Conservation (phyloP, 208 protist genomes). For the Leptomonas seymouri region DNA sequence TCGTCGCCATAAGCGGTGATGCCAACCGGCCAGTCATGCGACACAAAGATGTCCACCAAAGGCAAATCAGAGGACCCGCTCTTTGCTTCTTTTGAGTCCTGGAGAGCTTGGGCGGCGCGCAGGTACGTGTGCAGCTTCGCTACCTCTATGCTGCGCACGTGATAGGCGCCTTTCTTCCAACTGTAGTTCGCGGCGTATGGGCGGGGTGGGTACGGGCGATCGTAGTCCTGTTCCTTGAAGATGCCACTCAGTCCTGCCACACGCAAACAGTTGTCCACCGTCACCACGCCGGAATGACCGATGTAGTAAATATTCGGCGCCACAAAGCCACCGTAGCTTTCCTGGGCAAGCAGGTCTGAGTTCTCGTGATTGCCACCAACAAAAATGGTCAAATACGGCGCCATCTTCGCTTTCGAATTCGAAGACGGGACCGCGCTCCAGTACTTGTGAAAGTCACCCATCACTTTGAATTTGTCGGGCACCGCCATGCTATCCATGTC, state of each 20-base stretch:
- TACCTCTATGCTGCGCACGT: constrained; percentile 86
- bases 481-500: constrained; percentile 96
- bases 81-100: not conserved
- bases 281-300: constrained; percentile 93
- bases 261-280: constrained; percentile 73
- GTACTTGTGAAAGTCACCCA: constrained; percentile 97
- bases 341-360: constrained; percentile 94
- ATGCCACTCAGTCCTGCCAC: constrained; percentile 89
- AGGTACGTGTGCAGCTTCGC: constrained; percentile 74
- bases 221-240: constrained; percentile 87
- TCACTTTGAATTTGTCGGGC: constrained; percentile 93
- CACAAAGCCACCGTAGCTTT: constrained; percentile 97
- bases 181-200: constrained; percentile 60
- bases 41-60: constrained; percentile 79
- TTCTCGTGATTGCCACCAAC: constrained; percentile 99
- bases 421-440: constrained; percentile 21
- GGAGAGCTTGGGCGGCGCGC: constrained; percentile 23
- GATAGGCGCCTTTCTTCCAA: constrained; percentile 82
- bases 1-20: constrained; percentile 89
- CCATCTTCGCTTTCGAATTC: constrained; percentile 17
- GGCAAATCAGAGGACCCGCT: constrained; percentile 3
- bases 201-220: constrained; percentile 64
- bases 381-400: constrained; percentile 98
- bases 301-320: constrained; percentile 99
- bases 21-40: constrained; percentile 92